Evolutionary conservation across 768 basidiomycete species (phyloP).

Genomic region (Termitomyces sp.): DNA sequence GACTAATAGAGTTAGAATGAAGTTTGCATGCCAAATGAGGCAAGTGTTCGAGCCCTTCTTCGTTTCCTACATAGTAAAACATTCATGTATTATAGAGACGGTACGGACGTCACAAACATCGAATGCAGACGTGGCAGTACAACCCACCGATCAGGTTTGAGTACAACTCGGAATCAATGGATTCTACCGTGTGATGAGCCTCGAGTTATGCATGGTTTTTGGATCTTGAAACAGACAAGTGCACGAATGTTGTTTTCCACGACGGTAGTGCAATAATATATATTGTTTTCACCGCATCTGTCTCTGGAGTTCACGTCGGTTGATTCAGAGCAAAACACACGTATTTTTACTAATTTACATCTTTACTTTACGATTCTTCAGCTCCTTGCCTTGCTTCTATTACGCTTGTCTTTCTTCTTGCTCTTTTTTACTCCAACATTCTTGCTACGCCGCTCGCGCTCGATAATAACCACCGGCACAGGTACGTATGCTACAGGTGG

Average conservation of each 20-base stretch:
- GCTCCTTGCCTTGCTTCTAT: neutral
- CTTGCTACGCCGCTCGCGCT: neutral
- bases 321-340: neutral
- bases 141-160: no score
- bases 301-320: no score
- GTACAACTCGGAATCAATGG: no score
- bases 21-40: constrained; percentile 6
- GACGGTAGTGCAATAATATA: neutral
- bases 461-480: constrained; percentile 3
- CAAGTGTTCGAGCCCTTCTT: constrained; percentile 7
- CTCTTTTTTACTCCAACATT: neutral
- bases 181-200: no score
- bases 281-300: no score
- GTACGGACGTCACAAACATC: constrained; percentile 7
- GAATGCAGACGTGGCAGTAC: constrained; percentile 20
- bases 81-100: neutral
- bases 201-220: no score
- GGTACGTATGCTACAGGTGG: neutral
- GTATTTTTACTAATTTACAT: neutral
- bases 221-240: neutral
- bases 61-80: neutral
- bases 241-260: neutral
- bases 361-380: neutral
- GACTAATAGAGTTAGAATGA: constrained; percentile 21
- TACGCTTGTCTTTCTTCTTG: constrained; percentile 1